These are phyloP conservation scores for Phytopythium oedochilum DNA, from an alignment of 352 stramenopile genomes.

Conservation along the genomic window DNA sequence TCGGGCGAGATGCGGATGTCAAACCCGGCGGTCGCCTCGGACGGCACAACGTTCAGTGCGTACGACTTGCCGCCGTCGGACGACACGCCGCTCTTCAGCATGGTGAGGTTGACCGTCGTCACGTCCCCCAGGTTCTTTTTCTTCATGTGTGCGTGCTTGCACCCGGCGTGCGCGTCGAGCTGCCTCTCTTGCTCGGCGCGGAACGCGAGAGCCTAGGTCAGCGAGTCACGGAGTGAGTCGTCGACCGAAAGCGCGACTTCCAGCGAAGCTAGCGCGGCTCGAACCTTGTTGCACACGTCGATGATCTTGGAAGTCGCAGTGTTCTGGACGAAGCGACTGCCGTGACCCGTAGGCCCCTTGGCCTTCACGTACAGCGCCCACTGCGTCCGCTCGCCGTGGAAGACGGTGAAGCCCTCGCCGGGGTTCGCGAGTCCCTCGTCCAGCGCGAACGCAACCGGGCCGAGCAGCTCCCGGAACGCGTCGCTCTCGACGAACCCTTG, in stretches of 20 bases:
- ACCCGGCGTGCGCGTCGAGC: constrained; percentile 69
- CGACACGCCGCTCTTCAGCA: constrained; percentile 88
- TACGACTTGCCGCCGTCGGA: constrained; percentile 77
- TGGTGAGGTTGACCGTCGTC: constrained; percentile 94
- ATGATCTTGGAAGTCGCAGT: constrained; percentile 94
- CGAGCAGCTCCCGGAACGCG: constrained; percentile 72
- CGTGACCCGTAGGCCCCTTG: constrained; percentile 74
- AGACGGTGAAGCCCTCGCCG: constrained; percentile 90
- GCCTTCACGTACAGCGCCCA: constrained; percentile 91
- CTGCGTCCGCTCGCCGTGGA: constrained; percentile 94
- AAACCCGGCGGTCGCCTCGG: constrained; percentile 86
- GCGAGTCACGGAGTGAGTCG: too few species aligned
- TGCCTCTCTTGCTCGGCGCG: constrained; percentile 84
- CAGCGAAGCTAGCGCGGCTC: not conserved
- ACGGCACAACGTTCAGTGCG: constrained; percentile 94
- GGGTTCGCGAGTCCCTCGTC: constrained; percentile 94
- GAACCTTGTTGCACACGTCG: constrained; percentile 72
- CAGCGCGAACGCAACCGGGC: constrained; percentile 87
- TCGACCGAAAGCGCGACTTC: too few species aligned
- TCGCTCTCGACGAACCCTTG: constrained; percentile 82
- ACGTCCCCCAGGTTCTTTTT: constrained; percentile 93
- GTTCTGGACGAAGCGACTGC: constrained; percentile 92
- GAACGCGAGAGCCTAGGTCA: constrained; percentile 74
- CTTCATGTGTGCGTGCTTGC: constrained; percentile 90
- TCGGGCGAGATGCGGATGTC: constrained; percentile 93